Evolutionary conservation across 371 early-diverging fungal genomes (phyloP), one percentile per base, ranked within the genome.

Genomic region (Umbelopsis sp.): DNA sequence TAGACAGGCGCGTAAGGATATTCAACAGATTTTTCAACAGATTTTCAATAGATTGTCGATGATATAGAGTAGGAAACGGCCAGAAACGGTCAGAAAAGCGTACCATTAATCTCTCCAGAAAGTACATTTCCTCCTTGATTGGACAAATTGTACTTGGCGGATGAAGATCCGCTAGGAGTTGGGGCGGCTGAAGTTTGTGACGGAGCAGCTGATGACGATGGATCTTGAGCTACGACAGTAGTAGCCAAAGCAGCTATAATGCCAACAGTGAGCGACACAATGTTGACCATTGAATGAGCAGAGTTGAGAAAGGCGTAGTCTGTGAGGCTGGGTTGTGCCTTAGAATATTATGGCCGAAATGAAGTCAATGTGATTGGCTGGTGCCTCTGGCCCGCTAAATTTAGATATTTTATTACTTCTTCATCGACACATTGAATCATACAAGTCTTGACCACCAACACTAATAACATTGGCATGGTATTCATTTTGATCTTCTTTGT

Each of bases 101-200:
- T 79, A 82, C 83, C 83, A 70, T 82, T 82, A 44, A 82, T 80
- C 65, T 70, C 71, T 52, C 76, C 76, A 63, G 65, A 71, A 25
- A 82, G 83, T 6, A 82, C 73, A 63, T 68, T 74, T 63, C 83
- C 83, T 32, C 83, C 83, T 2, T 64, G 63, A 44, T 80, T 80
- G 6, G 29, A 35, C 57, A 57, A 57, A 35, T 57, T 29, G 57
- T 57, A 57, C 57, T 57, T 57, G 22, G 57, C 32, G 32, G 57
- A 57, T 57, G 57, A 57, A n/a, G 57, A 12, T 4, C 25, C 16
- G 57, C 35, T 57, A 18, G 57, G 29, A 7, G 35, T 35, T 11
- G 57, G 14, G 35, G 35, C 35, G 18, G 57, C 5, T 52, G 57
- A 24, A 16, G 57, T 18, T 57, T 24, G 18, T 35, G 57, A 37